phyloP scores from a whole-genome alignment of 192 early-diverging fungal species.

The Linnemannia schmuckeri region DNA sequence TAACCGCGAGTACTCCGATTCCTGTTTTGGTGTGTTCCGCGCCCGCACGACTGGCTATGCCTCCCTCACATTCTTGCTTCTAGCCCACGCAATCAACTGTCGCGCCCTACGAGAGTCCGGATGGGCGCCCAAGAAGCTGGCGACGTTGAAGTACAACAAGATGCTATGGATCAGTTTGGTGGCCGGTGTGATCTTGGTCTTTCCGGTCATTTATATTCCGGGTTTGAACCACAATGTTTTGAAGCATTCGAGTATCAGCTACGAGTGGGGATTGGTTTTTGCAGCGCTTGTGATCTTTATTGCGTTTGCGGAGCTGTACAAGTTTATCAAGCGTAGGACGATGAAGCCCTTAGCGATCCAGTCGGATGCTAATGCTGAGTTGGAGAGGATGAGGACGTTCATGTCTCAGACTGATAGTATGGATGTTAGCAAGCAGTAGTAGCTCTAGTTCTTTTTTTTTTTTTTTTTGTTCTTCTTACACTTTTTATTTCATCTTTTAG shows the following conservation, averaged over 20 bases:
- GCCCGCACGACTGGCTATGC: slow-evolving; percentile 79
- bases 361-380: background rate
- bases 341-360: slow-evolving; percentile 1
- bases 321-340: slow-evolving; percentile 22
- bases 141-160: slow-evolving; percentile 25
- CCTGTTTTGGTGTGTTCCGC: slow-evolving; percentile 74
- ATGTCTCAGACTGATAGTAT: slow-evolving; percentile 16
- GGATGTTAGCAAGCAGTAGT: slow-evolving; percentile 6
- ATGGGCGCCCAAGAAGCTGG: slow-evolving; percentile 54
- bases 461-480: background rate
- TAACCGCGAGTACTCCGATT: slow-evolving; percentile 54
- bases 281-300: slow-evolving; percentile 19
- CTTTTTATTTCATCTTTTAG: background rate
- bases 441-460: background rate
- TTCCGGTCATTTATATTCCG: slow-evolving; percentile 32
- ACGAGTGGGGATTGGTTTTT: slow-evolving; percentile 26
- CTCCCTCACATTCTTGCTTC: slow-evolving; percentile 74
- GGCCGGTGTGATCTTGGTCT: slow-evolving; percentile 58
- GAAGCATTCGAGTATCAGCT: slow-evolving; percentile 19
- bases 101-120: slow-evolving; percentile 71
- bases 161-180: slow-evolving; percentile 63
- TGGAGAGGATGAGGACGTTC: slow-evolving; percentile 27
- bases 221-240: slow-evolving; percentile 46
- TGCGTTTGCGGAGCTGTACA: slow-evolving; percentile 23
- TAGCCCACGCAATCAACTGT: slow-evolving; percentile 84